Conservation (phyloP, 129 eudicot genomes). For the Saposhnikovia divaricata region DNA sequence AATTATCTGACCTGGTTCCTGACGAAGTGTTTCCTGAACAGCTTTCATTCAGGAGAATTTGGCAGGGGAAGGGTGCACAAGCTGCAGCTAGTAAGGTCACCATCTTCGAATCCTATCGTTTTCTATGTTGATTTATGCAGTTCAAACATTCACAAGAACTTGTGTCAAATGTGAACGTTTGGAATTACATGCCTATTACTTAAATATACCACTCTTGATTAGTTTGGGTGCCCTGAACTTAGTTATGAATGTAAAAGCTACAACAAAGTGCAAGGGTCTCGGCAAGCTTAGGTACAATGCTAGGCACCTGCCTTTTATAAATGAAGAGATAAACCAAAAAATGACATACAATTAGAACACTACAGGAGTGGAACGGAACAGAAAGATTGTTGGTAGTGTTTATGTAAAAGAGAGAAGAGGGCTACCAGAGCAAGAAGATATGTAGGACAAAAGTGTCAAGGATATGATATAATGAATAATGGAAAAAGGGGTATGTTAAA, state of each 20-base stretch:
- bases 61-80: conserved; percentile 94
- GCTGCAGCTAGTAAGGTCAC: conserved; percentile 87
- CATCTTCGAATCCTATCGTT: neutral
- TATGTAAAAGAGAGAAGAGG: neutral
- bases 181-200: neutral
- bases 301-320: neutral
- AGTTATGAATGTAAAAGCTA: neutral
- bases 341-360: neutral
- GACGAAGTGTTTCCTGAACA: conserved; percentile 37
- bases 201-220: neutral
- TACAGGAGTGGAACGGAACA: neutral
- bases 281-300: neutral
- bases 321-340: neutral
- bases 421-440: neutral
- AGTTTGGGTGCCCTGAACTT: neutral
- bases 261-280: neutral
- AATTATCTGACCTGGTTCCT: conserved; percentile 28
- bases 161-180: neutral
- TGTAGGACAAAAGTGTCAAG: neutral
- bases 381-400: neutral
- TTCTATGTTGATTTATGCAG: neutral
- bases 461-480: neutral
- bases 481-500: neutral
- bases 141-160: neutral
- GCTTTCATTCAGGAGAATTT: conserved; percentile 70